A percentile compares a stretch with the other conserved stretches of the same genome.
These are phyloP conservation scores for Chytriomyces confervae DNA, from an alignment of 192 early-diverging fungal genomes.

Conservation along the genomic window DNA sequence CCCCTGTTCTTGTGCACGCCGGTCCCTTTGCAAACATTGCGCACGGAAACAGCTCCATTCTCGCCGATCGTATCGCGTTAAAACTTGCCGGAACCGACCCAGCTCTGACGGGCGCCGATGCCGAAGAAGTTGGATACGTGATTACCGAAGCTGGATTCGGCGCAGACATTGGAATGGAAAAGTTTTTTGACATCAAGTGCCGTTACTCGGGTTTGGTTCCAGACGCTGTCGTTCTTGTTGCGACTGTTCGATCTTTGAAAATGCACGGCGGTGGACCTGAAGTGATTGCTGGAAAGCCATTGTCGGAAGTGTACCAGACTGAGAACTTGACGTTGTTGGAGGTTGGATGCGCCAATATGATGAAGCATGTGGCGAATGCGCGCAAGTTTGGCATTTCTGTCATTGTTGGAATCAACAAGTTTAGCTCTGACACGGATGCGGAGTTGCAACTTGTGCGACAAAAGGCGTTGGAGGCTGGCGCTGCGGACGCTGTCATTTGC, in stretches of 20 bases:
- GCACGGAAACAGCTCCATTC: constrained; percentile 93
- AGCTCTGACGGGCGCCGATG: constrained; percentile 47
- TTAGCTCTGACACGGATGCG: constrained; percentile 82
- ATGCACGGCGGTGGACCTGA: constrained; percentile 98
- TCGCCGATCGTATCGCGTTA: constrained; percentile 96
- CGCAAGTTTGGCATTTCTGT: constrained; percentile 85
- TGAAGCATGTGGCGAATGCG: constrained; percentile 91
- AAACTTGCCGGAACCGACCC: constrained; percentile 83
- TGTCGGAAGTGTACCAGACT: constrained; percentile 84
- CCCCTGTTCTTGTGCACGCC: constrained; percentile 97
- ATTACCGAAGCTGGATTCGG: constrained; percentile 99
- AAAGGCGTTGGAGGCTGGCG: constrained; percentile 84
- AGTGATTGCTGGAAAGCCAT: constrained; percentile 87
- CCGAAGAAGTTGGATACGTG: constrained; percentile 75
- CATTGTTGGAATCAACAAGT: constrained; percentile 92
- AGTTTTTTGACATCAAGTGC: constrained; percentile 98
- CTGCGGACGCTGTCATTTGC: constrained; percentile 82
- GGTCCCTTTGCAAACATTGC: constrained; percentile 99
- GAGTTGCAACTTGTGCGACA: constrained; percentile 80
- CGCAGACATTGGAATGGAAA: constrained; percentile 99
- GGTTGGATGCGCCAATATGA: constrained; percentile 85
- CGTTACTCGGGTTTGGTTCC: constrained; percentile 85
- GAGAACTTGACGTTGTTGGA: constrained; percentile 88
- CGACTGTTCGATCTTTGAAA: constrained; percentile 93
- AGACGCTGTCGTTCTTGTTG: constrained; percentile 89